Evolutionary conservation across 768 basidiomycete genomes (phyloP), one percentile per base, ranked within the genome.

Genomic region (Mycena rosella): DNA sequence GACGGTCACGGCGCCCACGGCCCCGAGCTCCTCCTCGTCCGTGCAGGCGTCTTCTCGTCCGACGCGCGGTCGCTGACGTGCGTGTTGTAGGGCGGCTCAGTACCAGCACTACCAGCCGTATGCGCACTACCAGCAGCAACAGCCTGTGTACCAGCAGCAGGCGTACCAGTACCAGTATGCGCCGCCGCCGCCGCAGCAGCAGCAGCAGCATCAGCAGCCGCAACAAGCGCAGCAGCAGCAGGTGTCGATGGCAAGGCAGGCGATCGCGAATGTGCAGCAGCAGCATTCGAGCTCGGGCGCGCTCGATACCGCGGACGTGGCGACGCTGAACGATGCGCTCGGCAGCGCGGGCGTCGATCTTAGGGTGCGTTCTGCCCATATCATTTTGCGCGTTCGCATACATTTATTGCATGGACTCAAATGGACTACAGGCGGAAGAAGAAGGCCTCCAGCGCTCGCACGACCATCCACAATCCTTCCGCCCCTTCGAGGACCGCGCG

Each of bases 301-400:
- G 27, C 38, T 70, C 0, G 69, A 70, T 29, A 71, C 65, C 7
- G 44, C 89, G 5, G 93, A 95, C 73, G 87, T 95, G 36, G 88
- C 93, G 14, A 92, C 91, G 9, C 74, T 96, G 47, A 95, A 94
- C 62, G 94, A 96, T 71, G 94, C 93, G 5, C 80, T 96, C 2
- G 94, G 93, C 6, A 94, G 93, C 74, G 94, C 93, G 9, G 94
- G 94, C 14, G 93, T 96, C 9, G 94, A 96, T 79, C 80, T 96
- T n/a, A 80, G 91, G 75, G 93, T 92, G 70, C 68, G 85, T 78
- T 69, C 30, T 42, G 40, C 17, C 17, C 38, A 11, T 5, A 8
- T 40, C 38, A 40, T 15, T 36, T 7, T 40, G 7, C n/a, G 34
- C 17, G 30, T 24, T 30, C 51, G 52, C 9, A 15, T 38, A 30